phyloP scores from a whole-genome alignment of 352 stramenopile species.

The Pythium dissotocum region DNA sequence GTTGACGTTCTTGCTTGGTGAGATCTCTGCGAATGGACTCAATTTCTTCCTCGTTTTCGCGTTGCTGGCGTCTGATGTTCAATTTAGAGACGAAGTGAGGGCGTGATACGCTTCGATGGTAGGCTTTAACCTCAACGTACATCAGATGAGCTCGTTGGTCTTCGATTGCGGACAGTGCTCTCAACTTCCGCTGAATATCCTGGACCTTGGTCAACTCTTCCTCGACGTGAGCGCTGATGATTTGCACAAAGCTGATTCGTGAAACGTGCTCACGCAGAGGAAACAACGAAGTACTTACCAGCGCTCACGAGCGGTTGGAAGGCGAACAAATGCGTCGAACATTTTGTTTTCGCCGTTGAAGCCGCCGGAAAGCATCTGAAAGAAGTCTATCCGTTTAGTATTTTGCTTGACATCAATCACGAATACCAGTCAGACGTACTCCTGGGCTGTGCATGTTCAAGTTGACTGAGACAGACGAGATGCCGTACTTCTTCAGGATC shows the following conservation, averaged over 20 bases:
- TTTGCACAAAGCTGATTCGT: background rate
- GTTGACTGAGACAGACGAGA: constrained; percentile 19
- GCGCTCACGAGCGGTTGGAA: constrained; percentile 1
- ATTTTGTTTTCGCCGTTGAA: constrained; percentile 9
- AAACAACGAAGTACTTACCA: background rate
- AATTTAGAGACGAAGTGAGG: no score
- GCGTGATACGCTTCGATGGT: background rate
- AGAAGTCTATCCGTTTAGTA: background rate
- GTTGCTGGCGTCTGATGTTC: background rate
- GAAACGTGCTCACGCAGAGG: background rate
- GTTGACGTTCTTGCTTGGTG: background rate
- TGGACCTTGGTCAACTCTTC: background rate
- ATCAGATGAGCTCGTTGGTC: background rate
- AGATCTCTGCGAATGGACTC: background rate
- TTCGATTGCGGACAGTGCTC: background rate
- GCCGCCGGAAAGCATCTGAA: constrained; percentile 1
- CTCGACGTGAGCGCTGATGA: background rate
- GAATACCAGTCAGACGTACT: constrained; percentile 6
- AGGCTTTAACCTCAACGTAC: background rate
- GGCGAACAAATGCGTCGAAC: constrained; percentile 10
- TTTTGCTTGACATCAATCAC: background rate
- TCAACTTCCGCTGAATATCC: background rate
- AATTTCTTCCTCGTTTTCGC: background rate
- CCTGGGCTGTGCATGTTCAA: constrained; percentile 32
- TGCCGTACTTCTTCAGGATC: constrained; percentile 14